Evolutionary conservation across 139 green algal species (phyloP).

Genomic region (Pycnococcus provasolii): DNA sequence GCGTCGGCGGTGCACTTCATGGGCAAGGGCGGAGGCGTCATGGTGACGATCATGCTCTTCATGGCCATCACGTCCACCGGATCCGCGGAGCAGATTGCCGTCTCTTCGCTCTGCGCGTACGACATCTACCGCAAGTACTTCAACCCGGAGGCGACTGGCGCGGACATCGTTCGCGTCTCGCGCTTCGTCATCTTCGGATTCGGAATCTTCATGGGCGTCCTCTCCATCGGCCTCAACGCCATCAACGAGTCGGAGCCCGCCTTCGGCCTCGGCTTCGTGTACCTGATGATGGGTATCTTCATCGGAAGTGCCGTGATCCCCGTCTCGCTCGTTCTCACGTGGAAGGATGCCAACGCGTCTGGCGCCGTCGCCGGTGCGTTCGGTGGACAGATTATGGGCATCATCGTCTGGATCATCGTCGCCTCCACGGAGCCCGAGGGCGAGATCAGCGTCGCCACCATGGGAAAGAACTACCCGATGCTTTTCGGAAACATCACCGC

Average conservation of each 20-base stretch:
- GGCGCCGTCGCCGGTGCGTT: constrained; percentile 61
- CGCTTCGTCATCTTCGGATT: constrained; percentile 58
- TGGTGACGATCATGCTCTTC: constrained; percentile 71
- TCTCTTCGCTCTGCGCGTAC: constrained; percentile 71
- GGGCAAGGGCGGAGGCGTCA: constrained; percentile 63
- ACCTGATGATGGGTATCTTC: constrained; percentile 70
- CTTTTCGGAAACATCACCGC: constrained; percentile 70
- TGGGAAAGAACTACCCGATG: constrained; percentile 69
- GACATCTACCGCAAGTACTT: constrained; percentile 64
- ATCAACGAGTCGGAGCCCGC: constrained; percentile 40
- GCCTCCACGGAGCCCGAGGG: constrained; percentile 18
- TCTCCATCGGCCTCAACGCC: constrained; percentile 69
- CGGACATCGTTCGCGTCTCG: constrained; percentile 58
- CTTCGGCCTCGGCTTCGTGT: constrained; percentile 57
- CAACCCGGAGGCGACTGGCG: constrained; percentile 62
- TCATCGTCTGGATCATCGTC: constrained; percentile 52
- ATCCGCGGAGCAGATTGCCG: constrained; percentile 77
- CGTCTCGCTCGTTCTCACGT: constrained; percentile 56
- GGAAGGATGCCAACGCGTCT: constrained; percentile 51
- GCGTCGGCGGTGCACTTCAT: constrained; percentile 65
- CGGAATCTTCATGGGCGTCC: constrained; percentile 53
- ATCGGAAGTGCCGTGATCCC: constrained; percentile 79
- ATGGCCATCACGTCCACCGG: constrained; percentile 78
- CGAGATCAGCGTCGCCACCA: constrained; percentile 39
- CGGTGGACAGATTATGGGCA: constrained; percentile 34